A percentile compares a stretch with the other conserved stretches of the same genome.
These are phyloP conservation scores for Cerioporus squamosus DNA, from an alignment of 1,284 basidiomycete species.

Conservation along the genomic window DNA sequence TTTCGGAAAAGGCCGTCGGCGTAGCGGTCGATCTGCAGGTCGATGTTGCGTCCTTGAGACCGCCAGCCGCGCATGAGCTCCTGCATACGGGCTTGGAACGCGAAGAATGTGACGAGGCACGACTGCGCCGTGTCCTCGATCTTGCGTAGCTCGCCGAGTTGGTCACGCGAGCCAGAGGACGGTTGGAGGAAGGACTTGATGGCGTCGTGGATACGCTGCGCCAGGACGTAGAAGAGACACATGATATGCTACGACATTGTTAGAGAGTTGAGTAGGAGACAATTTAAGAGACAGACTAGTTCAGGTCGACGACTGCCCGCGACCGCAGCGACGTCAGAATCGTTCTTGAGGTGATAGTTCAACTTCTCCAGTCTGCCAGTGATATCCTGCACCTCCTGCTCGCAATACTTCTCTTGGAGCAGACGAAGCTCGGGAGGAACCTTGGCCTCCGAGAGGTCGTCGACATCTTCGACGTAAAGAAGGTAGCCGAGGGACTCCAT, in stretches of 20 bases:
- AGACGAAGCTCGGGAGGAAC: slow-evolving; percentile 7
- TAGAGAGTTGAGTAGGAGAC: too few species aligned
- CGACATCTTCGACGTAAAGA: slow-evolving; percentile 17
- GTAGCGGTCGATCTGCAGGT: slow-evolving; percentile 17
- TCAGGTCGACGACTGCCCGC: slow-evolving; percentile 14
- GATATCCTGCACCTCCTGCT: neutral
- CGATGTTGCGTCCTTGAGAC: slow-evolving; percentile 16
- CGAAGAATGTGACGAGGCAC: slow-evolving; percentile 13
- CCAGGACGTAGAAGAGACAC: slow-evolving; percentile 8
- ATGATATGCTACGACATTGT: slow-evolving; percentile 14
- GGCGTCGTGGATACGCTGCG: too few species aligned
- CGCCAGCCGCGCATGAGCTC: slow-evolving; percentile 19
- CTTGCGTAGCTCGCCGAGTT: neutral
- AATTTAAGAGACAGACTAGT: slow-evolving; percentile 1
- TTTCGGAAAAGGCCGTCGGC: slow-evolving; percentile 18
- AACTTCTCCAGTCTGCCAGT: slow-evolving; percentile 3
- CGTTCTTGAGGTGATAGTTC: slow-evolving; percentile 10
- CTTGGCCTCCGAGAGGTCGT: slow-evolving; percentile 4
- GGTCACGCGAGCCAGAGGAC: neutral
- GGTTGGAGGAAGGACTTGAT: neutral
- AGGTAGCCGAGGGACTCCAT: slow-evolving; percentile 10
- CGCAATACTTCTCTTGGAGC: slow-evolving; percentile 15
- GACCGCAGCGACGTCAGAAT: neutral
- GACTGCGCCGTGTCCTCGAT: slow-evolving; percentile 16
- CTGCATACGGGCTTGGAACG: slow-evolving; percentile 19